A percentile compares a stretch with the other conserved stretches of the same genome.
Evolutionary conservation across 2,329 filamentous ascomycete genomes (phyloP).

Genomic region (Sarocladiaceae sp.): DNA sequence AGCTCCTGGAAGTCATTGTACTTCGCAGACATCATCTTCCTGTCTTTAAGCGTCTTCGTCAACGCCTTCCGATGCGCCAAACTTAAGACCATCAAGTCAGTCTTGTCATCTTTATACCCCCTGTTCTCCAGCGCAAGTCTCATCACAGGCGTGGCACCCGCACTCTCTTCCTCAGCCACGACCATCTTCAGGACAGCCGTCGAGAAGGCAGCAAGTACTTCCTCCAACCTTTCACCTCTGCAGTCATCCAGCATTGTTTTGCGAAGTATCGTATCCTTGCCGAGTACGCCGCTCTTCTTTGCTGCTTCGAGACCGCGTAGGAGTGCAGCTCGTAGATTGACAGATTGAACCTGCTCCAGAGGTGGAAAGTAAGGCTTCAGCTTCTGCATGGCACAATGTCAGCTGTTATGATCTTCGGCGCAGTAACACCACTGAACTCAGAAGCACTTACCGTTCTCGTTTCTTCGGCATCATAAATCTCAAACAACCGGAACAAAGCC

Average conservation of each 20-base stretch:
- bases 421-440: not conserved
- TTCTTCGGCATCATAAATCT: conserved; percentile 74
- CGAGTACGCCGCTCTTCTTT: conserved; percentile 82
- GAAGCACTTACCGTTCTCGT: conserved; percentile 59
- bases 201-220: conserved; percentile 80
- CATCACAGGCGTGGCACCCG: conserved; percentile 43
- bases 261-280: conserved; percentile 73
- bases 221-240: conserved; percentile 84
- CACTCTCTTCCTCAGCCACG: conserved; percentile 39
- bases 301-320: conserved; percentile 76
- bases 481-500: conserved; percentile 84
- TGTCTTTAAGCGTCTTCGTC: conserved; percentile 52
- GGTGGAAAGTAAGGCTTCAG: conserved; percentile 88
- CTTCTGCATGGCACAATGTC: conserved; percentile 53
- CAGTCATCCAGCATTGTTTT: conserved; percentile 98
- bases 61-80: conserved; percentile 71
- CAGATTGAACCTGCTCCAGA: conserved; percentile 81
- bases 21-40: conserved; percentile 51
- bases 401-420: not conserved
- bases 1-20: conserved; percentile 63
- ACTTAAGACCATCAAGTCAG: conserved; percentile 59
- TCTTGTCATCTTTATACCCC: conserved; percentile 51
- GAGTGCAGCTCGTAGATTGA: conserved; percentile 82
- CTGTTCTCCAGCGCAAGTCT: conserved; percentile 55
- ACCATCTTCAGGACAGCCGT: conserved; percentile 73